phyloP scores from a whole-genome alignment of 345 rosid species.

The Eucalyptus victrix region DNA sequence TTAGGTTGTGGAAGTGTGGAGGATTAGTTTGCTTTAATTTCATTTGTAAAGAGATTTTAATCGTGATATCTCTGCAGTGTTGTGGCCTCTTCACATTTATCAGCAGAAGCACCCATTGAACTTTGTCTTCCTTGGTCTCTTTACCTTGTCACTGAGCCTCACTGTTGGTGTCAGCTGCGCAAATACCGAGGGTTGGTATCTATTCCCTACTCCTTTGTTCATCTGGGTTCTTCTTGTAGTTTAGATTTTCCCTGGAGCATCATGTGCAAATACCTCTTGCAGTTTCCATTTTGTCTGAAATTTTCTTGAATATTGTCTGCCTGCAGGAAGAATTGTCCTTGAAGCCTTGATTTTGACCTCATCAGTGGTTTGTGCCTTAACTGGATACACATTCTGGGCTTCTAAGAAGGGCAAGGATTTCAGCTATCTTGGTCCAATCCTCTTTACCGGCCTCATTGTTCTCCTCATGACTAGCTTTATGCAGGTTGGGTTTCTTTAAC shows the following conservation, averaged over 20 bases:
- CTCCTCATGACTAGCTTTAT: constrained; percentile 71
- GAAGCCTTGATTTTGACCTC: constrained; percentile 83
- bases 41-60: background rate
- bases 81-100: constrained; percentile 85
- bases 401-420: constrained; percentile 93
- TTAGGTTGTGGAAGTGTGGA: background rate
- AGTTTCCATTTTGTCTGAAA: background rate
- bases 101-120: constrained; percentile 94
- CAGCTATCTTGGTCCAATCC: constrained; percentile 78
- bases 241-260: background rate
- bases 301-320: background rate
- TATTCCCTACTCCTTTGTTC: background rate
- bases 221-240: background rate
- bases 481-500: constrained; percentile 43
- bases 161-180: constrained; percentile 88
- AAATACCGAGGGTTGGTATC: constrained; percentile 60
- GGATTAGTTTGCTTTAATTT: background rate
- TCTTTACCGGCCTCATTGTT: constrained; percentile 75
- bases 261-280: background rate
- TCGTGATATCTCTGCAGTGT: constrained; percentile 35
- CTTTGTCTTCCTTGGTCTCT: constrained; percentile 72
- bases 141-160: constrained; percentile 74
- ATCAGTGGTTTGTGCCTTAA: constrained; percentile 67
- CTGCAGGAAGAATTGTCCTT: constrained; percentile 87
- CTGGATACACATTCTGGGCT: constrained; percentile 98